Percentiles rank a stretch among this genome's conserved stretches.
These are phyloP conservation scores for Leishmania gerbilli DNA, from an alignment of 208 protist species.

Conservation along the genomic window DNA sequence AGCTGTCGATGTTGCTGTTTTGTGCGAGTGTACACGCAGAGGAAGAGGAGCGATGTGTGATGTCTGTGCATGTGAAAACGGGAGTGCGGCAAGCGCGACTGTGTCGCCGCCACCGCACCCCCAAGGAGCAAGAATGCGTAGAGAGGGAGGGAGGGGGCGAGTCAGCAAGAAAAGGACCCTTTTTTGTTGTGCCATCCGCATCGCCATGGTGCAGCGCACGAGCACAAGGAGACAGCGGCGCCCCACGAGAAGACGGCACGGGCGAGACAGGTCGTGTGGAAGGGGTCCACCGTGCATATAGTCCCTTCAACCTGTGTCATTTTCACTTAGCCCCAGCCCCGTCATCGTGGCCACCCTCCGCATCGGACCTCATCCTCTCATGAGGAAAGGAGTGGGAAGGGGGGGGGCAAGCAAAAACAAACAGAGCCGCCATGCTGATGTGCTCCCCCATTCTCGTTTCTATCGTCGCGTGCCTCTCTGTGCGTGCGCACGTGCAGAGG, in stretches of 20 bases:
- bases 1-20: background rate
- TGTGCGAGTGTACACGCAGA: background rate
- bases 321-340: too few species aligned
- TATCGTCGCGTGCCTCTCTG: slow-evolving; percentile 14
- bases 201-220: background rate
- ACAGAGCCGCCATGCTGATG: background rate
- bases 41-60: background rate
- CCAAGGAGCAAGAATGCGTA: background rate
- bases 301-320: background rate
- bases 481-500: slow-evolving; percentile 9
- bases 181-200: background rate
- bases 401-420: background rate
- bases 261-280: background rate
- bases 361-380: background rate
- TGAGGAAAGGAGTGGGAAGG: too few species aligned
- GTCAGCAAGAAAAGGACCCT: background rate
- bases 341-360: background rate
- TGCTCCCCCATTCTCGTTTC: too few species aligned
- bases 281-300: background rate
- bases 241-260: background rate
- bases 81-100: background rate
- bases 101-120: background rate
- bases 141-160: background rate
- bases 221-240: background rate
- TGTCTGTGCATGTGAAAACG: background rate